These are phyloP conservation scores for Melaleuca alternifolia DNA, from an alignment of 345 rosid genomes.

Conservation along the genomic window DNA sequence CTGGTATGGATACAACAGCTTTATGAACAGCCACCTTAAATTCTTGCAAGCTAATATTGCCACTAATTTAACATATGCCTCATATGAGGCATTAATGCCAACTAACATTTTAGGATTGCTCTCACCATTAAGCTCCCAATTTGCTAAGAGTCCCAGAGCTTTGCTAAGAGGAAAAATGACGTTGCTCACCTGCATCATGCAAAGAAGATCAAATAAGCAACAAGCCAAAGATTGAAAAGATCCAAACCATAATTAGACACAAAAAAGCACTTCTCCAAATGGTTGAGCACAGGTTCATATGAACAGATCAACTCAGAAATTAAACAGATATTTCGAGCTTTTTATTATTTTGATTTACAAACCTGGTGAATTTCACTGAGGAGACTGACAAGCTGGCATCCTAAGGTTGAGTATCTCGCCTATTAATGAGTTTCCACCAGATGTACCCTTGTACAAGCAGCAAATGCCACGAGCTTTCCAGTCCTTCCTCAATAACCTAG, in stretches of 20 bases:
- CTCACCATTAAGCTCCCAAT: constrained; percentile 14
- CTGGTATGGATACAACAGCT: constrained; percentile 63
- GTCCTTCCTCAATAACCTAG: constrained; percentile 61
- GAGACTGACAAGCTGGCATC: constrained; percentile 66
- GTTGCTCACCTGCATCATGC: constrained; percentile 53
- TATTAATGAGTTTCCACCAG: constrained; percentile 23
- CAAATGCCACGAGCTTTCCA: constrained; percentile 52
- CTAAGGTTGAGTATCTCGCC: constrained; percentile 38
- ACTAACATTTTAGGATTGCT: constrained; percentile 1
- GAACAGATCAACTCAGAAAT: neutral
- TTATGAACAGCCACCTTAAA: constrained; percentile 45
- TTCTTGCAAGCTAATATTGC: constrained; percentile 41
- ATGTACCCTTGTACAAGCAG: constrained; percentile 45
- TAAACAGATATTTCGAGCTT: neutral
- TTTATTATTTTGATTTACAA: constrained; percentile 13
- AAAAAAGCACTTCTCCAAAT: neutral
- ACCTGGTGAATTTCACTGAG: constrained; percentile 93
- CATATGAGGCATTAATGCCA: constrained; percentile 10
- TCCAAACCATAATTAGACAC: neutral
- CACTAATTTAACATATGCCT: constrained; percentile 31
- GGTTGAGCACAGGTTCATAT: neutral
- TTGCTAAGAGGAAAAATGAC: constrained; percentile 55
- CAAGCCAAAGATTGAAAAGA: neutral
- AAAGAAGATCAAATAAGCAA: constrained; percentile 2
- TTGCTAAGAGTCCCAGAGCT: constrained; percentile 47